Conservation (phyloP, 306 rosid genomes). For the Trichosanthes truncata region DNA sequence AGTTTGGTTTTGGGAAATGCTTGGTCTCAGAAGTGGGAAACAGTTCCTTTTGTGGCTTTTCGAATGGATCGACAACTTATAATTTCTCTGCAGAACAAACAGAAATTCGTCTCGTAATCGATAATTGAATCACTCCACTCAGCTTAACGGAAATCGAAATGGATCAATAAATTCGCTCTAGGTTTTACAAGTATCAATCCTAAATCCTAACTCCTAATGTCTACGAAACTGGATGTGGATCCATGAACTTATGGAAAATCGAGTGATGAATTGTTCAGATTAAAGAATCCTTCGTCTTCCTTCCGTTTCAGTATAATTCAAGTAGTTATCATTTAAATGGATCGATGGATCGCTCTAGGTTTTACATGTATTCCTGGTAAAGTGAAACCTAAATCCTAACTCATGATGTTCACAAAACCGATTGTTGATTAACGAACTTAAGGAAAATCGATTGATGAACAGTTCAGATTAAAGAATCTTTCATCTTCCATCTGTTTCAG, state of each 20-base stretch:
- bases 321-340: background rate
- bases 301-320: background rate
- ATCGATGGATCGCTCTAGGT: background rate
- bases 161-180: background rate
- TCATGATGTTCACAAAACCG: background rate
- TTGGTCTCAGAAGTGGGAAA: constrained; percentile 21
- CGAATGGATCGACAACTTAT: background rate
- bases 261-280: background rate
- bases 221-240: background rate
- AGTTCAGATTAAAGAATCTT: background rate
- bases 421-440: background rate
- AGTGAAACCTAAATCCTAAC: background rate
- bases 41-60: constrained; percentile 16
- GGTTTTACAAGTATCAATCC: background rate
- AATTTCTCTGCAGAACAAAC: background rate
- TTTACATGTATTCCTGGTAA: background rate
- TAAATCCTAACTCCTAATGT: background rate
- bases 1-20: constrained; percentile 4
- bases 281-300: background rate
- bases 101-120: background rate
- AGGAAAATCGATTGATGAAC: background rate
- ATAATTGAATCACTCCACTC: background rate
- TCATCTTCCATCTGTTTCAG: background rate
- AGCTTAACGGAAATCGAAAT: background rate
- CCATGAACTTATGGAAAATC: background rate